Evolutionary conservation across 192 early-diverging fungal genomes (phyloP).

Genomic region (Helicostylum pulchrum): DNA sequence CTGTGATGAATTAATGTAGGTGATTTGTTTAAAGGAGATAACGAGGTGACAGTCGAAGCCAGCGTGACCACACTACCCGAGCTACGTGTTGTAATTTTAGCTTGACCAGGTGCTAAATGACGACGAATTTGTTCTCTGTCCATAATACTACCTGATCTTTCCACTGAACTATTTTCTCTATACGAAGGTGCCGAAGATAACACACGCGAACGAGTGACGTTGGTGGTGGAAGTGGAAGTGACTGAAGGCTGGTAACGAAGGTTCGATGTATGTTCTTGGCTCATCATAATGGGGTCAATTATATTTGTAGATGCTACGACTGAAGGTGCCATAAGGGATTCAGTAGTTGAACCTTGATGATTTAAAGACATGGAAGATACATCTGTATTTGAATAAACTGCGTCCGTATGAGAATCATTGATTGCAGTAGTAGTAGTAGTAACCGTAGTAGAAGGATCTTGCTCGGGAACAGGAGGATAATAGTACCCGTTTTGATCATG

Average conservation of each 20-base stretch:
- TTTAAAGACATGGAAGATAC: slow-evolving; percentile 5
- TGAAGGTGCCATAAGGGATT: not conserved
- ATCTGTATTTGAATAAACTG: slow-evolving; percentile 15
- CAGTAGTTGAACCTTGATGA: not conserved
- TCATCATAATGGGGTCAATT: not conserved
- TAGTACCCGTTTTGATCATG: not conserved
- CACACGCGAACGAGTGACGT: not conserved
- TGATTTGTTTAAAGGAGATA: not conserved
- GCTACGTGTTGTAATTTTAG: not conserved
- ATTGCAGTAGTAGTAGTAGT: no score
- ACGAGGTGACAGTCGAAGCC: not conserved
- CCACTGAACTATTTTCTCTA: not conserved
- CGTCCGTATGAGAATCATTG: no score
- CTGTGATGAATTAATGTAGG: not conserved
- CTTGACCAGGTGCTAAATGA: slow-evolving; percentile 13
- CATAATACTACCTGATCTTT: slow-evolving; percentile 9
- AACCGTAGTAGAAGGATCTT: not conserved
- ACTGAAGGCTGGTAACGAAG: not conserved
- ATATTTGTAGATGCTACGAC: not conserved
- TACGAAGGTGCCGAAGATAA: not conserved
- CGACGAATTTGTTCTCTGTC: slow-evolving; percentile 14
- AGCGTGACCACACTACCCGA: no score
- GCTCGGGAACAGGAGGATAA: not conserved
- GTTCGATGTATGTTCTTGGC: not conserved
- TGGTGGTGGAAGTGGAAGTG: not conserved